Evolutionary conservation across 2,329 filamentous ascomycete genomes (phyloP).

Genomic region (Microcyclospora tardicrescens): DNA sequence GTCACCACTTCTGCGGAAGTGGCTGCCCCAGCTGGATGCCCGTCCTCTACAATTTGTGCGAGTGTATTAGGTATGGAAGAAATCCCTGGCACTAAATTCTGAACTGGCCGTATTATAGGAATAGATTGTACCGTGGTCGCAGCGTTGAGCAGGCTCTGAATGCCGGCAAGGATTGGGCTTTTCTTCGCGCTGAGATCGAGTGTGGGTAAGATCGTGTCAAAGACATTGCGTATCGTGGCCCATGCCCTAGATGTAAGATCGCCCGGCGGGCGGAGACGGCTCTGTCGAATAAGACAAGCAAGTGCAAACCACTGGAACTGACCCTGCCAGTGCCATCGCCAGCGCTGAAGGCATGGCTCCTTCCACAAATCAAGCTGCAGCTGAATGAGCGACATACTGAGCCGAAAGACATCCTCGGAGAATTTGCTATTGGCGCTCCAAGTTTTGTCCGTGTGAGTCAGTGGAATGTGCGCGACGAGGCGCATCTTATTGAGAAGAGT

Average conservation of each 20-base stretch:
- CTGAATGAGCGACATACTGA: conserved; percentile 13
- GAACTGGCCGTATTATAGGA: not conserved
- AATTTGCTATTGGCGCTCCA: conserved; percentile 11
- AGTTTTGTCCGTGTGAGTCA: conserved; percentile 6
- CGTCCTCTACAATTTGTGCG: not conserved
- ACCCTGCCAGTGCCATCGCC: conserved; percentile 17
- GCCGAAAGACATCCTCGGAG: conserved; percentile 14
- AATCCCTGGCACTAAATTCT: not conserved
- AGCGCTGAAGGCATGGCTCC: conserved; percentile 14
- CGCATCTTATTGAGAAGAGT: conserved; percentile 14
- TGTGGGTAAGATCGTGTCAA: conserved; percentile 14
- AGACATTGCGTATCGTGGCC: conserved; percentile 11
- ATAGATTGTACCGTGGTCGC: conserved; percentile 5
- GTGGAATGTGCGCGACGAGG: conserved; percentile 13
- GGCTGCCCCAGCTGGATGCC: not conserved
- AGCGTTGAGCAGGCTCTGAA: conserved; percentile 11
- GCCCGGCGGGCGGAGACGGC: conserved; percentile 9
- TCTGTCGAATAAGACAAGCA: conserved; percentile 13
- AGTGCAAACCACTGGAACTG: conserved; percentile 18
- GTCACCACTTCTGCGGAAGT: too few relatives aligned
- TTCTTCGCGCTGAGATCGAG: conserved; percentile 9
- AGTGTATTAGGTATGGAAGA: not conserved
- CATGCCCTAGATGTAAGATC: conserved; percentile 10
- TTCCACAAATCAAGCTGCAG: conserved; percentile 15
- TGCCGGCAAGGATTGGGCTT: conserved; percentile 10